Conservation (phyloP, 139 green algal species). For the Tetraselmis chui region DNA sequence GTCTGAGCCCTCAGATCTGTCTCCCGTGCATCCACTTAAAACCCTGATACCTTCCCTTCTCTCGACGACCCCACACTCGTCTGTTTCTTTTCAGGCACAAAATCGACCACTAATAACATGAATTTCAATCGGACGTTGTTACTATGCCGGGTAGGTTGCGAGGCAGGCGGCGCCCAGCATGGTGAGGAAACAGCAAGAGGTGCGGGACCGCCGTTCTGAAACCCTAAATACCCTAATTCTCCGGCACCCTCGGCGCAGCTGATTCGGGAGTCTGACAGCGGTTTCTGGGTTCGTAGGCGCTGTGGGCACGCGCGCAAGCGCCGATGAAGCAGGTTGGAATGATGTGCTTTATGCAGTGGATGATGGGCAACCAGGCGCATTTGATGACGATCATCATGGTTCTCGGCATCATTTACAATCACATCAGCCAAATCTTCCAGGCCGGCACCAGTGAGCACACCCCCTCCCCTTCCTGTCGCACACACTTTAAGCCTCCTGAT, state of each 20-base stretch:
- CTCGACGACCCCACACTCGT: too few species aligned
- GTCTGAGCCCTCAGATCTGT: too few species aligned
- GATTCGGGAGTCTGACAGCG: neutral
- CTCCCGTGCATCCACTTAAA: too few species aligned
- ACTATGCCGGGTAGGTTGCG: too few species aligned
- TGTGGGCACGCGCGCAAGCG: constrained; percentile 19
- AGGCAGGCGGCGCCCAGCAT: neutral
- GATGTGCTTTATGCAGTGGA: constrained; percentile 95
- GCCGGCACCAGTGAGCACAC: constrained; percentile 44
- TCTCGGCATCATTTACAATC: constrained; percentile 66
- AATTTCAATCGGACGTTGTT: too few species aligned
- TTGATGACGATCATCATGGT: constrained; percentile 92
- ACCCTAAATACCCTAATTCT: neutral
- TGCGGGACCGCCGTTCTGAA: too few species aligned
- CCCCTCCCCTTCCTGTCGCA: neutral
- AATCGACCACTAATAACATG: too few species aligned
- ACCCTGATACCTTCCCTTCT: too few species aligned
- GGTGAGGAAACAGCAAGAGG: neutral
- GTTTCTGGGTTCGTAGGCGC: constrained; percentile 3
- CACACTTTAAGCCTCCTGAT: neutral
- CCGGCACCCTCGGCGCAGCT: neutral
- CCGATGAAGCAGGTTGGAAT: constrained; percentile 50
- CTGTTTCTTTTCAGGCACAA: too few species aligned
- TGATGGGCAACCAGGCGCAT: constrained; percentile 83
- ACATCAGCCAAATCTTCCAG: constrained; percentile 66